A percentile compares a stretch with the other conserved stretches of the same genome.
These are phyloP conservation scores for Fusarium multiceps DNA, from an alignment of 2,329 filamentous ascomycete species.

Conservation along the genomic window DNA sequence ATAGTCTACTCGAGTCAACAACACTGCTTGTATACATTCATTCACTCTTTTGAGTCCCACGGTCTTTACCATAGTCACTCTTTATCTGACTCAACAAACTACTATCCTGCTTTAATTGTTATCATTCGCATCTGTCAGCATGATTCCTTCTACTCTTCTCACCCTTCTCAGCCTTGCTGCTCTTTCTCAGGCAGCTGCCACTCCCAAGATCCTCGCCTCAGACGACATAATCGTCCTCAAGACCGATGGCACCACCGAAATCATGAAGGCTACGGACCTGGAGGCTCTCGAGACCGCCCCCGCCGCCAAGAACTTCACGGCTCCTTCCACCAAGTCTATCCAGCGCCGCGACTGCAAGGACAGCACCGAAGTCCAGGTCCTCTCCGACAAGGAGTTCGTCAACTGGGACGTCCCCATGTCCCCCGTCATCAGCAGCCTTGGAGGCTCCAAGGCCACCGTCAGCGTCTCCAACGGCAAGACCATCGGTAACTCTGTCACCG, in stretches of 20 bases:
- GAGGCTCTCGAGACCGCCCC: constrained; percentile 31
- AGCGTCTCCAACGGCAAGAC: constrained; percentile 24
- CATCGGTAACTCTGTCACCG: constrained; percentile 29
- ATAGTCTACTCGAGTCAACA: neutral
- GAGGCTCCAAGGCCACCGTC: constrained; percentile 25
- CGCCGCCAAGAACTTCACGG: neutral
- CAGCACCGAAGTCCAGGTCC: constrained; percentile 37
- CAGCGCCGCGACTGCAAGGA: constrained; percentile 28
- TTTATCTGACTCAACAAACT: neutral
- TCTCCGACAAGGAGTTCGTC: constrained; percentile 36
- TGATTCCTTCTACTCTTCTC: constrained; percentile 32
- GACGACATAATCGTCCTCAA: constrained; percentile 40
- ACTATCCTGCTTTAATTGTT: neutral
- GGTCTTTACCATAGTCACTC: constrained; percentile 15
- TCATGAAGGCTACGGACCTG: constrained; percentile 40
- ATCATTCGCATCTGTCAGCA: neutral
- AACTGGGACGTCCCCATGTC: constrained; percentile 43
- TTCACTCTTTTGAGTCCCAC: neutral
- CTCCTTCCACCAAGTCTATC: neutral
- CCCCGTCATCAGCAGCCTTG: constrained; percentile 37
- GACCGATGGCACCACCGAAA: constrained; percentile 24
- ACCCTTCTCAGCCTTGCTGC: constrained; percentile 33
- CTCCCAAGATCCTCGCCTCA: constrained; percentile 11
- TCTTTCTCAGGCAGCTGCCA: constrained; percentile 22
- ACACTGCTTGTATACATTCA: constrained; percentile 1